Conservation (phyloP, 495 filamentous ascomycete species). For the Tetracladium setigerum region DNA sequence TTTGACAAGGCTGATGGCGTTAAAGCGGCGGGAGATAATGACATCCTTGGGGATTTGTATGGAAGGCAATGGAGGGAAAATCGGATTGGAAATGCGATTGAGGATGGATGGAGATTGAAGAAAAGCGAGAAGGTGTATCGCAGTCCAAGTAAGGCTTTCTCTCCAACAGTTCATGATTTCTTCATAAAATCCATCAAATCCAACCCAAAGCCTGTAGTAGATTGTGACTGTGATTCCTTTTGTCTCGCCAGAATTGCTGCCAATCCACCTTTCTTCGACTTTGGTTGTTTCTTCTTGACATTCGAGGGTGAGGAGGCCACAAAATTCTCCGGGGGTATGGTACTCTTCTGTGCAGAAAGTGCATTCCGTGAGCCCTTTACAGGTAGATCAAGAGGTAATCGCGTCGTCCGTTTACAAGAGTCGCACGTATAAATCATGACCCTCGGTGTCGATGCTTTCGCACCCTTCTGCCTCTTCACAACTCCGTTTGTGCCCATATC, state of each 20-base stretch:
- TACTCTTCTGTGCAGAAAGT: slow-evolving; percentile 35
- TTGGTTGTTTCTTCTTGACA: slow-evolving; percentile 48
- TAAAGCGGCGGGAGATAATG: too few species aligned
- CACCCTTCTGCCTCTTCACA: slow-evolving; percentile 2
- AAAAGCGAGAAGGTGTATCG: neutral
- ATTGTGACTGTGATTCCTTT: slow-evolving; percentile 22
- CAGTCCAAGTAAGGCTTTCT: neutral
- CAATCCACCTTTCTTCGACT: slow-evolving; percentile 43
- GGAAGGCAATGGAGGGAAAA: too few species aligned
- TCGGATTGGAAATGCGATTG: too few species aligned
- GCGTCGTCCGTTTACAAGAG: slow-evolving; percentile 33
- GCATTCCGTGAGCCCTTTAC: too few species aligned
- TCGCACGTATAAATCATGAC: slow-evolving; percentile 33
- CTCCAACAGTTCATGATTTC: slow-evolving; percentile 12
- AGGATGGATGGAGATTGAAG: too few species aligned
- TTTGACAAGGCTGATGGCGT: slow-evolving; percentile 7
- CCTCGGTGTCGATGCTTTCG: slow-evolving; percentile 2
- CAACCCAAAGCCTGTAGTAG: slow-evolving; percentile 33
- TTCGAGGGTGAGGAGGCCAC: too few species aligned
- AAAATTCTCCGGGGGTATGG: too few species aligned
- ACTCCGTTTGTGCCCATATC: slow-evolving; percentile 22
- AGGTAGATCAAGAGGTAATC: slow-evolving; percentile 28
- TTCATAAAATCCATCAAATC: slow-evolving; percentile 46
- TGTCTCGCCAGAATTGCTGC: slow-evolving; percentile 40
- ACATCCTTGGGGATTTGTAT: too few species aligned